Evolutionary conservation across 371 early-diverging fungal genomes (phyloP), one percentile per base, ranked within the genome.

Genomic region (Smittium mucronatum): DNA sequence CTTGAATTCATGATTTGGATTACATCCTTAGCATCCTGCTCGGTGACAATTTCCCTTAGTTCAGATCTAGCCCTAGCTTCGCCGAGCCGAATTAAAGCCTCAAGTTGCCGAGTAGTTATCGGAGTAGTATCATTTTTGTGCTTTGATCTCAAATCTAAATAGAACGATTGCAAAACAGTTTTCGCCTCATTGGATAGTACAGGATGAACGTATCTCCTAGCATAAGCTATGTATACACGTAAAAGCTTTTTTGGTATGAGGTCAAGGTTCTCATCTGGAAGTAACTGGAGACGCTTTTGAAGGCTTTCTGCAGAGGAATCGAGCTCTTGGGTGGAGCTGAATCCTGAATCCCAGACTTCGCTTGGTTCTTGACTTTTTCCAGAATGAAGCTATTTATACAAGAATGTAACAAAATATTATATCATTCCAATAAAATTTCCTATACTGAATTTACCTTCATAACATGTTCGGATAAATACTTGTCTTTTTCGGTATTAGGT

Each of bases 181-280:
- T 81, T 82, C 0, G 89, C 88, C 34, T 79, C 86, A 2, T 70
- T 69, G 1, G 84, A 81, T 57, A 88, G 72, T 25, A 74, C 70
- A 32, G 93, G 94, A 26, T 87, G 85, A 28, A 90, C 86, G 69
- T 88, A 87, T 69, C 83, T 86, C 59, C 88, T 84, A 25, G 91
- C 89, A 69, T 90, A 90, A 0, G 91, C 87, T 47, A 90, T 87
- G 72, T 89, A 90, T 72, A 88, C 87, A 67, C 89, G 84, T 30
- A 92, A 70, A 36, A 89, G 75, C 0, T 80, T 73, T 17, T 76
- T 69, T 0, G 88, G 84, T 36, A 89, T 78, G 0, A 81, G 75
- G 34, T 83, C 85, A 32, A 86, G 16, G 16, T 78, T 69, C 34
- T 84, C 85, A 25, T 80, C 79, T 0, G 76, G 73, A 0, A 73